Base-by-base conservation (phyloP, 768 basidiomycete genomes). In the Hysterangium stoloniferum region DNA sequence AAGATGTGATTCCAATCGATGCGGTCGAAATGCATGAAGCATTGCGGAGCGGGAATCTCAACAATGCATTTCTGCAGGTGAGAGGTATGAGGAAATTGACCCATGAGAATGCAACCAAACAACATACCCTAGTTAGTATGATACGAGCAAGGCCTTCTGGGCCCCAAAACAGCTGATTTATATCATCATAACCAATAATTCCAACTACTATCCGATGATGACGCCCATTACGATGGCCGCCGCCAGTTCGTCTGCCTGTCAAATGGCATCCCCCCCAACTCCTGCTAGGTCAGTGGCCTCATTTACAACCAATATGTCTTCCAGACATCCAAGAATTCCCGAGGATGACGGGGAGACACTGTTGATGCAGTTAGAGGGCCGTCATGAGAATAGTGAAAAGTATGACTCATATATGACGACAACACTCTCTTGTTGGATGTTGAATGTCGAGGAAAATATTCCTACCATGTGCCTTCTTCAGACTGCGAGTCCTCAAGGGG, bases 161-260 rank as follows among this genome's bases (percentile, higher is more conserved):
- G 65, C 98, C 98, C 96, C 95, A 99, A 68, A 99, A 99, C 41
- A 99, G 70, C 65, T 99, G 95, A 64, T 99, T 99, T 56, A 98
- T 86, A 68, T 99, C 96, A 66, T 99, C 96, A 61, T 99, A 99
- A 4, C 96, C 96, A 61, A 99, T 95, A 60, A 97, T 93, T 54
- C 82, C 76, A 80, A 34, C 82, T 44, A 76, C 76, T 4, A 72
- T 76, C 61, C 80, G 82, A 86, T 84, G 11, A 84, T 86, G 43
- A 82, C 86, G 2, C 83, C 83, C 49, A 41, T 3, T 3, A 41
- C 19, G 19, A 19, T 20, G 11, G 38, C 13, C 13, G 8, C 43
- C 43, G 13, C 25, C 43, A 2, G 4, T 28, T 45, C 12, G 8
- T 45, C 19, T 28, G 17, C 36, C 20, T 41, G 24, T n/a, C 17